Evolutionary conservation across 2,329 filamentous ascomycete species (phyloP), one percentile per base, ranked within the genome.

Genomic region (Alternaria sp.): DNA sequence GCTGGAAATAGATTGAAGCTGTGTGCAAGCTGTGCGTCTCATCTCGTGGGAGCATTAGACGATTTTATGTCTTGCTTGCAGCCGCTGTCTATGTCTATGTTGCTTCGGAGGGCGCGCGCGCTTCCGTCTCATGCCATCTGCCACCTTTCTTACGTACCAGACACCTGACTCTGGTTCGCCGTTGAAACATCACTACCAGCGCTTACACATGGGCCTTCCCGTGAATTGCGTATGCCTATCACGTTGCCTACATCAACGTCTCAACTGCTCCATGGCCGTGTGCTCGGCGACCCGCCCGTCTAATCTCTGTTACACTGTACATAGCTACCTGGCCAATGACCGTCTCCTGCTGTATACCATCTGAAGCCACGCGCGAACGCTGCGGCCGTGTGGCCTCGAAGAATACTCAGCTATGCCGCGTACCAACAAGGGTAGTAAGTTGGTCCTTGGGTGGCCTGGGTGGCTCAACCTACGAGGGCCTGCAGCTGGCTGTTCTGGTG

Each of bases 61-160:
- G 70, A 73, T 69, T 77, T 77, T 79, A 78, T 79, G 71, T 73
- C 70, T 67, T 70, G 72, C 63, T 65, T 69, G 70, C 74, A 80
- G 67, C 75, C 77, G 77, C 77, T 77, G 74, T 72, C 59, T 67
- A 68, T 71, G 68, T 61, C 70, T 71, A 66, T 68, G 66, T 62
- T 72, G 72, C 70, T 56, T 65, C 46, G 30, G 60, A 65, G 62
- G 71, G 72, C 72, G 77, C 77, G 77, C 77, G 77, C 77, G 77
- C 77, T 78, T 78, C 74, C 76, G 70, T 58, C 69, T 68, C 66
- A 68, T 73, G 64, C 68, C 68, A 54, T 65, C 68, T 69, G 58
- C 69, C 66, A 65, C 69, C 74, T 69, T 71, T 75, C 74, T 69
- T 61, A 71, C 61, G 49, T 49, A 66, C 72, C 51, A 57, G 64